phyloP scores from a whole-genome alignment of 257 asterid species.

The Echites panduratus region DNA sequence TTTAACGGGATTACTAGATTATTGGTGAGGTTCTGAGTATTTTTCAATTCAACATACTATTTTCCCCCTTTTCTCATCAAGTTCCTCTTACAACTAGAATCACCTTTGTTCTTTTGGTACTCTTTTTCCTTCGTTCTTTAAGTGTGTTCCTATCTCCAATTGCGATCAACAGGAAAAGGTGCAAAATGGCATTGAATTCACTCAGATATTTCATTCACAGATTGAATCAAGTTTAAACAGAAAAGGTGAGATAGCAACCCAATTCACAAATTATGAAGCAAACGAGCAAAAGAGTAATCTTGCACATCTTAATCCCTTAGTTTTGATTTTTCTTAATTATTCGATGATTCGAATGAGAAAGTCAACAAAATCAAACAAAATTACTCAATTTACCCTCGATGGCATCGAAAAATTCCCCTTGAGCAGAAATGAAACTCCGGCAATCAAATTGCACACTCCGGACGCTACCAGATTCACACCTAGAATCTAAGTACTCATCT shows the following conservation, averaged over 20 bases:
- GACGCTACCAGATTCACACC: conserved; percentile 26
- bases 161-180: not conserved
- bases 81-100: not conserved
- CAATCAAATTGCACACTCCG: conserved; percentile 42
- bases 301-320: not conserved
- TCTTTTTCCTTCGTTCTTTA: no score
- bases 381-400: conserved; percentile 45
- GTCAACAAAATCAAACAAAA: not conserved
- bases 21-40: not conserved
- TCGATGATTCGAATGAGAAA: no score
- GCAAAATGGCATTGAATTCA: not conserved
- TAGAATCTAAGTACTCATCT: conserved; percentile 38
- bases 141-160: not conserved
- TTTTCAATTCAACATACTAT: not conserved
- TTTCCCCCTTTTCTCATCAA: not conserved
- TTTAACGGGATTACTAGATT: not conserved
- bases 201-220: not conserved
- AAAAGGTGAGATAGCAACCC: no score
- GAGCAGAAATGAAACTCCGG: conserved; percentile 53
- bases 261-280: not conserved
- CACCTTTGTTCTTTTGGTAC: not conserved
- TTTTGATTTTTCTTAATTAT: no score
- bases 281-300: not conserved
- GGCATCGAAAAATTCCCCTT: conserved; percentile 80
- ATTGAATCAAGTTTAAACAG: not conserved